Evolutionary conservation across 176 grass and related monocot species (phyloP), one percentile per base, ranked within the genome.

Genomic region (Aegilops umbellulata): DNA sequence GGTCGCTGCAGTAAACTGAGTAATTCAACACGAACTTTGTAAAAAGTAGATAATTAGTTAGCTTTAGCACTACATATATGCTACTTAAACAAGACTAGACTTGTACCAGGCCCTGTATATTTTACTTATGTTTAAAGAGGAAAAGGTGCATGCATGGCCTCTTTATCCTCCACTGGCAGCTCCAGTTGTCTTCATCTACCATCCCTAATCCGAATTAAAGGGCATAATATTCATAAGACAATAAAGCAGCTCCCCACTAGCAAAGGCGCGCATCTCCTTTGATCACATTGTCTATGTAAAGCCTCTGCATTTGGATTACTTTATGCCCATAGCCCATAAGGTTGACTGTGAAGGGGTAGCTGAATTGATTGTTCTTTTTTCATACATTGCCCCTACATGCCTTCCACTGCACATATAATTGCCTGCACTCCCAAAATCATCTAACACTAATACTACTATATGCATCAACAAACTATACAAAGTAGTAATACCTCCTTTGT

Each of bases 121-220:
- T 63, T 42, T 74, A 65, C 27, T 30, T 27, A 77, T 46, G 22
- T 84, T 68, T 23, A 80, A 90, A 87, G 78, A 64, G 84, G 26
- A 86, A 90, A 73, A 73, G 65, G 46, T 69, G 38, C 72, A 46
- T 80, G 69, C 61, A 68, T 35, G 44, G 36, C n/a, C 24, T 78
- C 89, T 90, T 90, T 87, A 80, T 87, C 83, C 89, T 80, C 89
- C 76, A 90, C 85, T 62, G 51, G 38, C 83, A 80, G 80, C 84
- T 80, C 68, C 24, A 35, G 36, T 80, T 87, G 80, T 83, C 65
- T 75, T 42, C 79, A 62, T 84, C 78, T 77, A 82, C 64, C 51
- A 31, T 42, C 29, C 32, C 81, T 87, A 87, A 80, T 66, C 81
- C 79, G 30, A 80, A 80, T 83, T 84, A 80, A 81, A 80, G 49